Percentiles rank a stretch among this genome's conserved stretches.
phyloP scores from a whole-genome alignment of 148 eudicot genomes.

The Silene conica region DNA sequence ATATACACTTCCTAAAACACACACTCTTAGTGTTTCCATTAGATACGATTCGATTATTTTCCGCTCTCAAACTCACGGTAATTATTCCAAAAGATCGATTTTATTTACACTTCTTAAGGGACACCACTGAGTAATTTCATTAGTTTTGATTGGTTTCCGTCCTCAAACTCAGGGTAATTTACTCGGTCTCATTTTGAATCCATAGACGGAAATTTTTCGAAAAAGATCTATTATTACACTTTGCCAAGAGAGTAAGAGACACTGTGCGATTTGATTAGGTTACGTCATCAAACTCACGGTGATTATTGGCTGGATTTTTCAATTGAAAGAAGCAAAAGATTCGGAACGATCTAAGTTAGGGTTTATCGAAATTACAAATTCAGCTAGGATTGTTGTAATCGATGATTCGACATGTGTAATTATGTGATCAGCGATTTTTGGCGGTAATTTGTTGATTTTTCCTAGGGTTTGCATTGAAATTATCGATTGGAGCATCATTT shows the following conservation, averaged over 20 bases:
- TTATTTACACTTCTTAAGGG: too few species aligned
- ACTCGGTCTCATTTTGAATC: not conserved
- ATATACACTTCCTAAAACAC: not conserved
- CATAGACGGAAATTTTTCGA: too few species aligned
- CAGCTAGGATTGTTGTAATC: not conserved
- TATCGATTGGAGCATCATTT: not conserved
- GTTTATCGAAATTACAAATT: not conserved
- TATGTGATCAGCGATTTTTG: not conserved
- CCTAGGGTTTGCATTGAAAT: not conserved
- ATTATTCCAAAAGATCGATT: not conserved
- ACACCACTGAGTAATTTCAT: too few species aligned
- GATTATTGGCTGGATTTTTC: slow-evolving; percentile 5
- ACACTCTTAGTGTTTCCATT: too few species aligned
- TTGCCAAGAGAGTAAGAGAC: too few species aligned
- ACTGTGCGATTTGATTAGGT: too few species aligned
- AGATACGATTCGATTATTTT: too few species aligned
- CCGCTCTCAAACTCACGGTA: not conserved
- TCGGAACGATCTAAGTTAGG: slow-evolving; percentile 17
- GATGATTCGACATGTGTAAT: slow-evolving; percentile 16
- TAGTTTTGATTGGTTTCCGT: not conserved
- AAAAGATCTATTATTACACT: too few species aligned
- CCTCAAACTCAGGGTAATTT: not conserved
- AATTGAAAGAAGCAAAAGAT: not conserved
- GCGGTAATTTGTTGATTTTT: not conserved
- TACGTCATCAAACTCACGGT: not conserved